These are phyloP conservation scores for Colletotrichum tamarilloi DNA, from an alignment of 2,329 filamentous ascomycete genomes.

Conservation along the genomic window DNA sequence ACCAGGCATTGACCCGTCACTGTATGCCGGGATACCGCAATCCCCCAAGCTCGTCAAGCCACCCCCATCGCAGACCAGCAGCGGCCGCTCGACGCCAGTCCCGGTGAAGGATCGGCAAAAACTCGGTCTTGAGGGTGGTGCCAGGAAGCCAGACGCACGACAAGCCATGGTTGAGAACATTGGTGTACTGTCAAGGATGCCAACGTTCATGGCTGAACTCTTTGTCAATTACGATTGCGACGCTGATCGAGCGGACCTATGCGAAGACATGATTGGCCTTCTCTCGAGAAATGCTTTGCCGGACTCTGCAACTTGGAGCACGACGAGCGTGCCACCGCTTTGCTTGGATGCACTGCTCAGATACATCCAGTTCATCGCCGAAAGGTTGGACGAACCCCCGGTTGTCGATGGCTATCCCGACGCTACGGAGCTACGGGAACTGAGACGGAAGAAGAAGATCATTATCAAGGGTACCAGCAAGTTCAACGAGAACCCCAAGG, in stretches of 20 bases:
- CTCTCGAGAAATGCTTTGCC: slow-evolving; percentile 94
- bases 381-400: slow-evolving; percentile 81
- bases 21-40: slow-evolving; percentile 95
- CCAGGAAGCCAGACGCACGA: slow-evolving; percentile 91
- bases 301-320: slow-evolving; percentile 98
- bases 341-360: slow-evolving; percentile 92
- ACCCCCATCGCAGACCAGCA: slow-evolving; percentile 76
- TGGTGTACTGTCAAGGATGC: slow-evolving; percentile 90
- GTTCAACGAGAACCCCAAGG: slow-evolving; percentile 96
- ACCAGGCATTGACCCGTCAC: slow-evolving; percentile 85
- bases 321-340: slow-evolving; percentile 94
- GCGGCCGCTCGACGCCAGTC: slow-evolving; percentile 89
- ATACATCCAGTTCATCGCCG: slow-evolving; percentile 91
- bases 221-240: slow-evolving; percentile 99
- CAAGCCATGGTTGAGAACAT: slow-evolving; percentile 99
- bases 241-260: slow-evolving; percentile 88
- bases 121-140: slow-evolving; percentile 90
- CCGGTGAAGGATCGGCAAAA: slow-evolving; percentile 93
- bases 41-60: slow-evolving; percentile 88
- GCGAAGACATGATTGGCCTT: slow-evolving; percentile 94
- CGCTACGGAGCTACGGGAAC: slow-evolving; percentile 71
- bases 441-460: slow-evolving; percentile 83
- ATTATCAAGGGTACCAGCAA: slow-evolving; percentile 90
- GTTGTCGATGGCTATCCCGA: slow-evolving; percentile 74
- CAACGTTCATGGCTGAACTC: slow-evolving; percentile 92